These are phyloP conservation scores for Clonostachys rhizophaga DNA, from an alignment of 2,329 filamentous ascomycete genomes.

Conservation along the genomic window DNA sequence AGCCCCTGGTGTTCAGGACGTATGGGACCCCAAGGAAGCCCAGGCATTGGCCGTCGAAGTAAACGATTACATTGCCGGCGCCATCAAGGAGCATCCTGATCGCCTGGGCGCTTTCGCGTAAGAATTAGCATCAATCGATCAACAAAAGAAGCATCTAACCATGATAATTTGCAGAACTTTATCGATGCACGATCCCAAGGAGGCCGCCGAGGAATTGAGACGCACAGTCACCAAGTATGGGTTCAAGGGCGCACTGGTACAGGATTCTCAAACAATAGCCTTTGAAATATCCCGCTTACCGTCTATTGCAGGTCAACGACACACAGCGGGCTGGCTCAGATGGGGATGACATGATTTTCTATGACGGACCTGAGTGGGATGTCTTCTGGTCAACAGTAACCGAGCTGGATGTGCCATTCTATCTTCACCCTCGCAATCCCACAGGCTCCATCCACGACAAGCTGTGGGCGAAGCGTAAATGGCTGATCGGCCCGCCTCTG, in stretches of 20 bases:
- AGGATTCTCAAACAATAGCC: no score
- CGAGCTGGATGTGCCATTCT: constrained; percentile 60
- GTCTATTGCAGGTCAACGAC: constrained; percentile 41
- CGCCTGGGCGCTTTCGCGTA: constrained; percentile 41
- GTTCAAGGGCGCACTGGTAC: constrained; percentile 52
- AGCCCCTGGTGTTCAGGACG: constrained; percentile 40
- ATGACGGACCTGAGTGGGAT: constrained; percentile 57
- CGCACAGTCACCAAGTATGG: constrained; percentile 51
- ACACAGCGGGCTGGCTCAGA: constrained; percentile 53
- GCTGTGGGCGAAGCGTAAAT: constrained; percentile 53
- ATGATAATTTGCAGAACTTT: constrained; percentile 22
- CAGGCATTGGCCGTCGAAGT: constrained; percentile 33
- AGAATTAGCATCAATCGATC: constrained; percentile 6
- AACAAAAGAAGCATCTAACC: neutral
- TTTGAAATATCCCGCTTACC: no score
- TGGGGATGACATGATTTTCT: constrained; percentile 59
- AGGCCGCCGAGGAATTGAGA: constrained; percentile 43
- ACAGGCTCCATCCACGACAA: constrained; percentile 52
- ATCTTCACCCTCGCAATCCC: constrained; percentile 57
- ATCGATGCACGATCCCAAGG: constrained; percentile 47
- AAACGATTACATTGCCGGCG: constrained; percentile 31
- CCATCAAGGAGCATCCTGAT: constrained; percentile 29
- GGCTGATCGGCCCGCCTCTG: constrained; percentile 54
- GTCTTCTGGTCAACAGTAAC: constrained; percentile 54
- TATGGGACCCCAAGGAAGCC: constrained; percentile 33